Evolutionary conservation across 2,329 filamentous ascomycete genomes (phyloP), one percentile per base, ranked within the genome.

Genomic region (Graphilbum fragrans): DNA sequence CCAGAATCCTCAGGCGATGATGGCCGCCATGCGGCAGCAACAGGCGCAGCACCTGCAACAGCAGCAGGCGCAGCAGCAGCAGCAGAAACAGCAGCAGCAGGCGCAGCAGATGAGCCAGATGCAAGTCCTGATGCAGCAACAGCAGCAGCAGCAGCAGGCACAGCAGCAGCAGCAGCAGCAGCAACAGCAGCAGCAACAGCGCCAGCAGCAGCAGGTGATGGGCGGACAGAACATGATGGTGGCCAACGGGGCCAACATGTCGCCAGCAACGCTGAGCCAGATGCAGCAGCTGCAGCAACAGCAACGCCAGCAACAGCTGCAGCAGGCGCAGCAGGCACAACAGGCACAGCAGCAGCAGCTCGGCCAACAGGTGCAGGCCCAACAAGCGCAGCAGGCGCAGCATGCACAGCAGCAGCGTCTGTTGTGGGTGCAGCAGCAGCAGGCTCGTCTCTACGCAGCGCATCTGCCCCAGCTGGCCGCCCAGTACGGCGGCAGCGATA

Each of bases 111-210:
- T 56, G 38, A 55, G 52, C 33, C 56, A 59, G 4, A 60, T 64
- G 39, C 59, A 63, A 54, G 56, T 9, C 40, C 45, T 17, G 33
- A 43, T 16, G 20, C 40, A 18, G 38, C 42, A 5, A 32, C 37
- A 29, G 57, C 62, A 44, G 22, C 46, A 49, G 22, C 43, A 47
- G 38, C 50, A 51, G 23, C 39, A 44, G 47, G 49, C 22, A 44
- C 50, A 51, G 29, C 49, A 52, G 31, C 46, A 50, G 37, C 48
- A 48, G 29, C 46, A 46, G 17, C 49, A 52, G 21, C 50, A 53
- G 16, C 56, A 72, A 64, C 52, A 66, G 52, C 53, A 64, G 18
- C 60, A 58, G 25, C 52, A 49, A 55, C 48, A 45, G 23, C 56
- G 72, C 46, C 58, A 60, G 22, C 65, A 67, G 49, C 50, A 53